These are phyloP conservation scores for Exsudoporus frostii DNA, from an alignment of 768 basidiomycete genomes.

Conservation along the genomic window DNA sequence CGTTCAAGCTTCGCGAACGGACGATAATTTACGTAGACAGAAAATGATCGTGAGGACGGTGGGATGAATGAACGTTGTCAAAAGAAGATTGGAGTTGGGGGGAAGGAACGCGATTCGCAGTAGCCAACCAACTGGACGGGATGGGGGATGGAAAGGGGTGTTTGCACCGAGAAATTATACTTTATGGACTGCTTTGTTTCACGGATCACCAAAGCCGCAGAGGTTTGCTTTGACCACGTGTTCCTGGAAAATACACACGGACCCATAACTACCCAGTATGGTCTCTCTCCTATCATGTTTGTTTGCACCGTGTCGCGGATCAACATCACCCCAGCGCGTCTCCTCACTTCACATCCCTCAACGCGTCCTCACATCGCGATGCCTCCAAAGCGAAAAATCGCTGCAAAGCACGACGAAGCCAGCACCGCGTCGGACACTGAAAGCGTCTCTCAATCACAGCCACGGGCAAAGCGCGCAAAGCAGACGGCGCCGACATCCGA, in stretches of 20 bases:
- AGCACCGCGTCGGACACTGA: slow-evolving; percentile 32
- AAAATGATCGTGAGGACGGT: too few species aligned
- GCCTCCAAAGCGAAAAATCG: slow-evolving; percentile 30
- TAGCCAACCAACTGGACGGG: not conserved
- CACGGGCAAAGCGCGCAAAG: slow-evolving; percentile 27
- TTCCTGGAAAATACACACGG: slow-evolving; percentile 11
- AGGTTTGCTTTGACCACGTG: slow-evolving; percentile 12
- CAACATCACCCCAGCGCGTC: not conserved
- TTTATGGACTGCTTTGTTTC: not conserved
- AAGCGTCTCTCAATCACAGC: slow-evolving; percentile 17
- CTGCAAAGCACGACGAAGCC: slow-evolving; percentile 35
- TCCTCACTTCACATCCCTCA: not conserved
- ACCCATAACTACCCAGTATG: slow-evolving; percentile 14
- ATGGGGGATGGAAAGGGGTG: not conserved
- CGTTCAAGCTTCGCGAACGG: not conserved
- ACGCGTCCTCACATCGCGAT: slow-evolving; percentile 12
- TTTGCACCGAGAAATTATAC: not conserved
- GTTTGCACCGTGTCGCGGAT: not conserved
- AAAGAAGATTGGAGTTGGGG: not conserved
- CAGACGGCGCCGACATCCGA: slow-evolving; percentile 18
- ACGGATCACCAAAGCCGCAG: not conserved
- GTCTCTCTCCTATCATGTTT: not conserved
- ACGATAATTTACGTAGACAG: not conserved
- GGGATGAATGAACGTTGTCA: not conserved
- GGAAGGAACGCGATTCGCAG: not conserved